These are phyloP conservation scores for Rhizopus sp. DNA, from an alignment of 371 early-diverging fungal genomes.

Conservation along the genomic window DNA sequence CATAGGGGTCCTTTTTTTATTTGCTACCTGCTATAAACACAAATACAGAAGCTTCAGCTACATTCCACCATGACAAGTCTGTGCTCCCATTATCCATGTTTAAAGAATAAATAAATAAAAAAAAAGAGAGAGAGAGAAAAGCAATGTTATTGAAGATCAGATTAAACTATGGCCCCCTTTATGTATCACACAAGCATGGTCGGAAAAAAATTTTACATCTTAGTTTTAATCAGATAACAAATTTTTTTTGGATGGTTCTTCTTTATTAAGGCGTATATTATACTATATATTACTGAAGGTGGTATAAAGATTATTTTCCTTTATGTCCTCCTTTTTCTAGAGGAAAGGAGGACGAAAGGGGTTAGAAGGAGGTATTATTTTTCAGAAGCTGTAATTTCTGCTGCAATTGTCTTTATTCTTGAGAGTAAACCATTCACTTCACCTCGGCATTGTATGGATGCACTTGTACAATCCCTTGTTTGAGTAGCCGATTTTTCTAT, in stretches of 20 bases:
- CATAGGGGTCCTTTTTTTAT: not conserved
- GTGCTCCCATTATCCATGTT: conserved; percentile 16
- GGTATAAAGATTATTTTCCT: too few relatives aligned
- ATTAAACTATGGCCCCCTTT: not conserved
- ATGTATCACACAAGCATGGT: not conserved
- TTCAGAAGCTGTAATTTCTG: conserved; percentile 30
- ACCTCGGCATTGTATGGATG: conserved; percentile 37
- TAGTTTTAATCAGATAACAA: conserved; percentile 2
- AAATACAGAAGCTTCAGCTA: conserved; percentile 37
- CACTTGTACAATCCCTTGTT: conserved; percentile 29
- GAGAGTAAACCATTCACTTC: conserved; percentile 43
- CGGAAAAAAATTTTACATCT: not conserved
- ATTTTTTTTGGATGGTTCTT: not conserved
- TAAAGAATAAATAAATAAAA: not conserved
- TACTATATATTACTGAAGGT: too few relatives aligned
- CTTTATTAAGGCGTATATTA: too few relatives aligned
- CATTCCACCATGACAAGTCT: conserved; percentile 43
- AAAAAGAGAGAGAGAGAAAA: conserved; percentile 6
- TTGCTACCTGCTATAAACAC: conserved; percentile 41
- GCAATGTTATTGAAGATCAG: conserved; percentile 1
- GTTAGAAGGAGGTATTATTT: not conserved
- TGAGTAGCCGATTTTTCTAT: conserved; percentile 21
- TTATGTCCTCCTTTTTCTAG: too few relatives aligned
- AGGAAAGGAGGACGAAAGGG: not conserved
- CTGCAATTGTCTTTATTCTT: conserved; percentile 40